These are phyloP conservation scores for Sphaerosporella brunnea DNA, from an alignment of 495 filamentous ascomycete species.

Conservation along the genomic window DNA sequence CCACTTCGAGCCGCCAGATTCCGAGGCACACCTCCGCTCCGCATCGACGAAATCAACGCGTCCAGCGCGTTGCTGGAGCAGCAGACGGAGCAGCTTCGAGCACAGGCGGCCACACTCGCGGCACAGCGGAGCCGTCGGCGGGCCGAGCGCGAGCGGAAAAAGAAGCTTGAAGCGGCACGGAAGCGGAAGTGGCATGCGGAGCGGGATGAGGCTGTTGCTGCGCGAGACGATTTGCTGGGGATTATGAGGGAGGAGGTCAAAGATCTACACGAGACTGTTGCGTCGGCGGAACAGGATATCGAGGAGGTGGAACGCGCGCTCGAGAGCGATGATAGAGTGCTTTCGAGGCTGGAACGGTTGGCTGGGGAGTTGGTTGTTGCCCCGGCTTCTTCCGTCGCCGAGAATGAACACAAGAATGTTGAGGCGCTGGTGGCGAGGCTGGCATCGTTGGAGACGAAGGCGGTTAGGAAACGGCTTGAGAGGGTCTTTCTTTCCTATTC, in stretches of 20 bases:
- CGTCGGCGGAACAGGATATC: slow-evolving; percentile 7
- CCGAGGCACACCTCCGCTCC: slow-evolving; percentile 13
- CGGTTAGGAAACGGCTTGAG: slow-evolving; percentile 17
- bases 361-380: slow-evolving; percentile 14
- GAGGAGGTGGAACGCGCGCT: slow-evolving; percentile 16
- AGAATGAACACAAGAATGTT: slow-evolving; percentile 15
- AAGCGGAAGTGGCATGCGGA: slow-evolving; percentile 17
- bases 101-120: slow-evolving; percentile 10
- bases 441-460: slow-evolving; percentile 15
- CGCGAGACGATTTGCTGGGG: slow-evolving; percentile 22
- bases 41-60: slow-evolving; percentile 12
- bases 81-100: slow-evolving; percentile 16
- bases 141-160: slow-evolving; percentile 8
- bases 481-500: slow-evolving; percentile 16
- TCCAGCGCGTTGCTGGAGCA: slow-evolving; percentile 14
- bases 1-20: slow-evolving; percentile 6
- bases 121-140: slow-evolving; percentile 9
- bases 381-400: slow-evolving; percentile 3
- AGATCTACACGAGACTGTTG: slow-evolving; percentile 15
- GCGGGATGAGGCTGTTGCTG: slow-evolving; percentile 14
- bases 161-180: slow-evolving; percentile 14
- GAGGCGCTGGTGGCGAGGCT: slow-evolving; percentile 17
- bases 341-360: slow-evolving; percentile 17
- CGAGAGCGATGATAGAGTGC: slow-evolving; percentile 23
- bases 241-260: slow-evolving; percentile 20